These are phyloP conservation scores for Alternaria sp. DNA, from an alignment of 2,329 filamentous ascomycete genomes.

Conservation along the genomic window DNA sequence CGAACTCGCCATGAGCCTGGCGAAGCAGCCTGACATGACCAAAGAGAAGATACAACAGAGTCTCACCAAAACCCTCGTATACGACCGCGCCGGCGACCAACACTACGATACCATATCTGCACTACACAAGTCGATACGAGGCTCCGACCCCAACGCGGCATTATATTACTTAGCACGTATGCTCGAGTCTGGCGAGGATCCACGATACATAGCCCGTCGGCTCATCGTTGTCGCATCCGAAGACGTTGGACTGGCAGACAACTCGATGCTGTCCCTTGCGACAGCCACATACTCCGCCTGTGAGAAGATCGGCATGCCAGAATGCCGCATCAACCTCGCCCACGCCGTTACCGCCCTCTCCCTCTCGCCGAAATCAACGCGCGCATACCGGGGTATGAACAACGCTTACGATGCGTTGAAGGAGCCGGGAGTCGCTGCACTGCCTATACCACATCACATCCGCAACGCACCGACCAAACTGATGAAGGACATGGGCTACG, in stretches of 20 bases:
- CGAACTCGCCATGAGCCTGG: conserved; percentile 83
- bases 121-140: conserved; percentile 94
- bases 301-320: conserved; percentile 93
- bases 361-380: conserved; percentile 83
- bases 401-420: conserved; percentile 79
- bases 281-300: conserved; percentile 86
- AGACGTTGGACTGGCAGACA: conserved; percentile 90
- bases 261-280: conserved; percentile 79
- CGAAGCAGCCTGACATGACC: conserved; percentile 69
- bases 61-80: conserved; percentile 90
- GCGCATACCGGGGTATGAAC: conserved; percentile 81
- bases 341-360: conserved; percentile 85
- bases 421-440: conserved; percentile 80
- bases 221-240: conserved; percentile 96
- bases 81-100: conserved; percentile 92
- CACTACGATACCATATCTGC: conserved; percentile 98
- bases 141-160: conserved; percentile 82
- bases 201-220: conserved; percentile 87
- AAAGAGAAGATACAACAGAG: conserved; percentile 79
- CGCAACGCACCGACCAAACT: conserved; percentile 89
- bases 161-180: conserved; percentile 96
- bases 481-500: conserved; percentile 93
- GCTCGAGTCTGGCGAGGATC: conserved; percentile 93
- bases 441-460: conserved; percentile 86
- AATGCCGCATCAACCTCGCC: conserved; percentile 89